These are phyloP conservation scores for Citrus hindsii DNA, from an alignment of 345 rosid genomes.

Conservation along the genomic window DNA sequence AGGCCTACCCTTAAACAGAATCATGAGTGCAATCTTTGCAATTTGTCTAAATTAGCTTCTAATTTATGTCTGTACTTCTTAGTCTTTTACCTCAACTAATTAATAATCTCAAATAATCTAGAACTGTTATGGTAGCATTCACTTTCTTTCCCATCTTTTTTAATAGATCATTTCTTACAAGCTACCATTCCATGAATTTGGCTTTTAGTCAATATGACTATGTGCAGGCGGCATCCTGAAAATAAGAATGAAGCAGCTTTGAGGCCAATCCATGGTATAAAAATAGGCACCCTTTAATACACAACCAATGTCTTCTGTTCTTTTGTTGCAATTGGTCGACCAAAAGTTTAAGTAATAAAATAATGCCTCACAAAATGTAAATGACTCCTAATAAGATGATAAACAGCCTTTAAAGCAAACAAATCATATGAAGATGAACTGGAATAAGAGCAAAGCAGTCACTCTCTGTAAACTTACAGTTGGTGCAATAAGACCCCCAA, in stretches of 20 bases:
- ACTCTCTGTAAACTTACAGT: slow-evolving; percentile 42
- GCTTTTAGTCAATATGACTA: neutral
- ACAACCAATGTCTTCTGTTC: neutral
- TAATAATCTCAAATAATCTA: neutral
- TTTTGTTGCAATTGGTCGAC: neutral
- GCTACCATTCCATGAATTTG: neutral
- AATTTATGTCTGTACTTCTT: neutral
- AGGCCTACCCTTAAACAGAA: neutral
- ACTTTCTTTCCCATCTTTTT: neutral
- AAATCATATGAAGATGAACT: neutral
- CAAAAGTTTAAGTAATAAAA: neutral
- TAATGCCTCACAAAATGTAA: neutral
- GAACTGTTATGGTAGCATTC: neutral
- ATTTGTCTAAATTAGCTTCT: neutral
- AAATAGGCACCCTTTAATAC: neutral
- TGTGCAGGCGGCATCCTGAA: no score
- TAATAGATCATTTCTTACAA: neutral
- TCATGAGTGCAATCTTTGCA: neutral
- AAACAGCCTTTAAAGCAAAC: neutral
- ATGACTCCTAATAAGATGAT: no score
- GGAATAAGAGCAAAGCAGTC: neutral
- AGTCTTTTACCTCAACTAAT: neutral
- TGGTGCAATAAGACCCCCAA: slow-evolving; percentile 95
- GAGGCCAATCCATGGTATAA: neutral
- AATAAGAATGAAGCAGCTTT: neutral